These are phyloP conservation scores for Lablab purpureus DNA, from an alignment of 306 rosid species.

Conservation along the genomic window DNA sequence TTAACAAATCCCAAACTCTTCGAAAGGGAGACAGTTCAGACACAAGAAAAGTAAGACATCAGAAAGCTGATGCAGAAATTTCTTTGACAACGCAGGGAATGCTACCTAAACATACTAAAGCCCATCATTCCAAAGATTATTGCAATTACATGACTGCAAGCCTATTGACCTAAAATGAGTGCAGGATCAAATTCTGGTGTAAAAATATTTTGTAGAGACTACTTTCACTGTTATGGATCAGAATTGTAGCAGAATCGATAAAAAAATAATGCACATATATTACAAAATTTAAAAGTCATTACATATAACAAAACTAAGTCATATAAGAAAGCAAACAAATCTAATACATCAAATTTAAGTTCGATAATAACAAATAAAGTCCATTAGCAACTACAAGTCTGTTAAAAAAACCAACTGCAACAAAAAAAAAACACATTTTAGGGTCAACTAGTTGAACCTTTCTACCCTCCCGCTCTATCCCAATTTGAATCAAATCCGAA, in stretches of 20 bases:
- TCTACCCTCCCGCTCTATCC: no score
- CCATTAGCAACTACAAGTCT: no score
- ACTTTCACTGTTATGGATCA: background rate
- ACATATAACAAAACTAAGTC: no score
- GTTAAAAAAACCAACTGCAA: no score
- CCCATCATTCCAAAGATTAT: conserved; percentile 10
- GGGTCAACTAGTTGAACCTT: no score
- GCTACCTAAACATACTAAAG: conserved; percentile 8
- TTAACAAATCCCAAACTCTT: background rate
- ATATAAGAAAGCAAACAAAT: no score
- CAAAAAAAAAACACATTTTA: no score
- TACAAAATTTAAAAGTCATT: no score
- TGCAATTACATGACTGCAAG: background rate
- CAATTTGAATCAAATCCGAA: no score
- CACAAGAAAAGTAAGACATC: background rate
- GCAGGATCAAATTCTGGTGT: background rate
- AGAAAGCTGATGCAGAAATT: background rate
- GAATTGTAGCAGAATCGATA: background rate
- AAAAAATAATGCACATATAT: no score
- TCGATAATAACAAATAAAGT: no score
- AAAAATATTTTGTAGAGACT: background rate
- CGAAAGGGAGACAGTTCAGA: background rate
- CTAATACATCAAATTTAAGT: no score
- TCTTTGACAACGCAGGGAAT: background rate
- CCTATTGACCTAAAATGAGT: conserved; percentile 8